Base-by-base conservation (phyloP, 1,284 basidiomycete species). In the Xerocomus amazonicus region DNA sequence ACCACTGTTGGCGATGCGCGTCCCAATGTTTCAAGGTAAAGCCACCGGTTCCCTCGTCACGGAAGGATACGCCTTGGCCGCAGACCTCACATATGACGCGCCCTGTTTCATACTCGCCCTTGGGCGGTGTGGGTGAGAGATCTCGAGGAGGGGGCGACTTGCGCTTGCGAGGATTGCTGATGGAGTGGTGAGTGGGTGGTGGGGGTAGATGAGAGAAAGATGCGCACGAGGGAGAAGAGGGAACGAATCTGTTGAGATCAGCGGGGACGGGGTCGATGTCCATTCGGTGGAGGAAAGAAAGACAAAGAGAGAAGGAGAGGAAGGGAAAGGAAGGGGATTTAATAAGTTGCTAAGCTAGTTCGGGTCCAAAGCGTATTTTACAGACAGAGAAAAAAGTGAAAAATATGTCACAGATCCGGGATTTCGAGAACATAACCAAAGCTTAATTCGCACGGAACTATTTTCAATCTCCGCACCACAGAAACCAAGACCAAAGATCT, bases 11-110 rank as follows among this genome's bases (percentile, higher is more conserved):
- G 7, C 77, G 76, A 65, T 88, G 85, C 6, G 78, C 75, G 43
- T 87, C 81, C 85, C 85, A 87, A 50, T 81, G 78, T 57, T 79
- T 77, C 43, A 82, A 68, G 38, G 83, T 84, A 63, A 87, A 86
- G 6, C 67, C 76, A 1, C 80, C 78, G 28, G 78, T 75, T 14
- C 66, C 64, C 49, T 79, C 79, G 63, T 88, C 82, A 33, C 83
- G 73, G 63, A 86, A 83, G 8, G 82, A 78, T 41, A 88, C 76
- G 14, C 72, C 68, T 28, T 74, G 69, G 9, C 78, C 76, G 60
- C 85, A 88, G 4, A 72, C 69, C 52, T 80, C 78, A 66, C 86
- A 88, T 46, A 75, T 74, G 53, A 87, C 78, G 47, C 75, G 75
- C 9, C 84, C 83, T 3, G 78, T 74, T 57, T 79, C 76, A 69